Conservation (phyloP, 2,329 filamentous ascomycete genomes). For the Calonectria ilicicola region DNA sequence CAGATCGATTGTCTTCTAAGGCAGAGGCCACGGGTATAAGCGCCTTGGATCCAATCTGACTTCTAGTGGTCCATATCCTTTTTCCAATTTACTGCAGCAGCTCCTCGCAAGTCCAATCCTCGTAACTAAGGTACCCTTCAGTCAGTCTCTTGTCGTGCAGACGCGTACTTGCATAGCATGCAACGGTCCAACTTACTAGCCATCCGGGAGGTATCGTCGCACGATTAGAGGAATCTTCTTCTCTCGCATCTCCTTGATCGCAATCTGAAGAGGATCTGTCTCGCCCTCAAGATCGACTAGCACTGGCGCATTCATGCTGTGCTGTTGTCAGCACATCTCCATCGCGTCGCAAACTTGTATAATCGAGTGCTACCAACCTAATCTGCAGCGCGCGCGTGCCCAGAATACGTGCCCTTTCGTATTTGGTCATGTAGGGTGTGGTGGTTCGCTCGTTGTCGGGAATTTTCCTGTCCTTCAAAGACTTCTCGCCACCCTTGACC, state of each 20-base stretch:
- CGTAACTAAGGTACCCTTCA: constrained; percentile 73
- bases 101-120: constrained; percentile 99
- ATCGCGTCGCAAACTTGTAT: neutral
- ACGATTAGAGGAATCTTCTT: constrained; percentile 99
- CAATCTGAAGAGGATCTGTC: constrained; percentile 97
- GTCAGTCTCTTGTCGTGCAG: neutral
- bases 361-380: constrained; percentile 69
- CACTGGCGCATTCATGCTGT: constrained; percentile 96
- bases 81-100: constrained; percentile 70
- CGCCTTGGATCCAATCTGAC: constrained; percentile 35
- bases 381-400: constrained; percentile 96
- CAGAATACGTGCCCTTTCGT: constrained; percentile 92
- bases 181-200: constrained; percentile 75
- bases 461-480: constrained; percentile 86
- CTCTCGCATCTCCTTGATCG: constrained; percentile 95
- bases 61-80: constrained; percentile 23
- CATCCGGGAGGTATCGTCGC: constrained; percentile 94
- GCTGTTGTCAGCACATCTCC: constrained; percentile 19
- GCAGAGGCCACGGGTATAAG: constrained; percentile 42
- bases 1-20: constrained; percentile 40
- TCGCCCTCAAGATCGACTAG: constrained; percentile 97
- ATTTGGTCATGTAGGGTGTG: constrained; percentile 99
- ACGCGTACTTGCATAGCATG: neutral
- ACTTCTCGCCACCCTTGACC: constrained; percentile 65
- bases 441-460: constrained; percentile 88